Evolutionary conservation across 768 basidiomycete genomes (phyloP).

Genomic region (Lentinula guzmanii): DNA sequence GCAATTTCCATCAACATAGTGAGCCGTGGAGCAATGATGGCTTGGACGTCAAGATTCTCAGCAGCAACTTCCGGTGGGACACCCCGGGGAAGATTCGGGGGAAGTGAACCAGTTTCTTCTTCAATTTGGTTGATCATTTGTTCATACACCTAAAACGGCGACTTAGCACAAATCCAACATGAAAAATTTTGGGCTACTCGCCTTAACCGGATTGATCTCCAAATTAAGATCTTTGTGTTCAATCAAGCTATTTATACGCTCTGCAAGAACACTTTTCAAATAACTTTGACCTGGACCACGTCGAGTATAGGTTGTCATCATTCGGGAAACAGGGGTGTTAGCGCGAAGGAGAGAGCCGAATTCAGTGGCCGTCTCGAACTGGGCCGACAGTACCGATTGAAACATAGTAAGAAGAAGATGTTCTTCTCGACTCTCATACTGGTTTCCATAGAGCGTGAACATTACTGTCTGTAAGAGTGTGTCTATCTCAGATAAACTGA

Average conservation of each 20-base stretch:
- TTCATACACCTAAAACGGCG: conserved; percentile 78
- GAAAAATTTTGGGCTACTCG: conserved; percentile 21
- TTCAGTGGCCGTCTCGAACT: conserved; percentile 98
- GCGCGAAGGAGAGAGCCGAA: conserved; percentile 98
- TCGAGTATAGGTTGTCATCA: conserved; percentile 99
- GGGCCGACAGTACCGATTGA: conserved; percentile 95
- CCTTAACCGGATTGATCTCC: conserved; percentile 99
- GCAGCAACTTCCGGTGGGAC: conserved; percentile 94
- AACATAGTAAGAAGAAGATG: conserved; percentile 99
- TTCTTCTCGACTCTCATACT: conserved; percentile 97
- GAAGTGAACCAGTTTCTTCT: conserved; percentile 91
- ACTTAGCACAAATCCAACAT: not conserved
- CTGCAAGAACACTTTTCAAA: conserved; percentile 94
- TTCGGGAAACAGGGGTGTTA: conserved; percentile 97
- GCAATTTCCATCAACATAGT: conserved; percentile 99
- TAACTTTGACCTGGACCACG: conserved; percentile 98
- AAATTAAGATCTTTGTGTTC: conserved; percentile 99
- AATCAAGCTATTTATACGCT: conserved; percentile 96
- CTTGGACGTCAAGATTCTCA: conserved; percentile 92
- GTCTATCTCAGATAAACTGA: conserved; percentile 95
- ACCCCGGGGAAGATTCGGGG: conserved; percentile 85
- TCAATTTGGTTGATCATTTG: conserved; percentile 99
- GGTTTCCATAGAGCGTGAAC: conserved; percentile 99
- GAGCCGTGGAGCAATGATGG: conserved; percentile 93
- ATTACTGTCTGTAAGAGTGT: conserved; percentile 99